Evolutionary conservation across 2,329 filamentous ascomycete species (phyloP).

Genomic region (Lecanicillium sp.): DNA sequence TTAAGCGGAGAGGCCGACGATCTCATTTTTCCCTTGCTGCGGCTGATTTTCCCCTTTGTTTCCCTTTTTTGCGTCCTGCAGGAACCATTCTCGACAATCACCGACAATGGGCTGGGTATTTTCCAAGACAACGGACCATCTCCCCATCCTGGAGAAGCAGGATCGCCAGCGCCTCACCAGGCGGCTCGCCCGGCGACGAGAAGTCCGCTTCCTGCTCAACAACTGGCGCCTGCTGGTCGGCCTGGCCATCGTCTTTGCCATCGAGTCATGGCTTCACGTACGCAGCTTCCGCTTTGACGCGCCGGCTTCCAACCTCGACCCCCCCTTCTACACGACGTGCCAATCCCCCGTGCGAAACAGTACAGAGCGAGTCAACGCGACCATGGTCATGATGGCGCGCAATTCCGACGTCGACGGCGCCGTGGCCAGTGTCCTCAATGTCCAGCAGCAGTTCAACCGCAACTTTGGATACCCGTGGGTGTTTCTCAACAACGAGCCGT

Average conservation of each 20-base stretch:
- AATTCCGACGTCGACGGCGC: constrained; percentile 33
- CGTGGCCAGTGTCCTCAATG: constrained; percentile 27
- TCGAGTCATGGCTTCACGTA: constrained; percentile 27
- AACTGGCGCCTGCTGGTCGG: constrained; percentile 15
- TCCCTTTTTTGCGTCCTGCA: no score
- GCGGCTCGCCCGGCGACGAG: background rate
- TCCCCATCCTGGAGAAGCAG: background rate
- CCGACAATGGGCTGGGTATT: background rate
- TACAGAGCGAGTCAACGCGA: constrained; percentile 31
- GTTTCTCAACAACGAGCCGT: constrained; percentile 37
- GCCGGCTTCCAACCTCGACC: constrained; percentile 27
- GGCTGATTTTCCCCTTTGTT: no score
- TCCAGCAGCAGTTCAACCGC: constrained; percentile 36
- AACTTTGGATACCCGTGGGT: constrained; percentile 38
- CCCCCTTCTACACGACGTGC: constrained; percentile 29
- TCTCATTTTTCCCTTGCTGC: no score
- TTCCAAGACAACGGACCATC: background rate
- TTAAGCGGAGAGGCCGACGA: no score
- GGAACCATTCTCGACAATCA: no score
- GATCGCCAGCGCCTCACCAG: background rate
- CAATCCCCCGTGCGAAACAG: constrained; percentile 26
- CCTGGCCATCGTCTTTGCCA: constrained; percentile 14
- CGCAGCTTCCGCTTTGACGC: constrained; percentile 24
- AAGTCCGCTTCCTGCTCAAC: constrained; percentile 5
- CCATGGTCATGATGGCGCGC: constrained; percentile 37